Evolutionary conservation across 768 basidiomycete species (phyloP).

Genomic region (Tricholoma terreum): DNA sequence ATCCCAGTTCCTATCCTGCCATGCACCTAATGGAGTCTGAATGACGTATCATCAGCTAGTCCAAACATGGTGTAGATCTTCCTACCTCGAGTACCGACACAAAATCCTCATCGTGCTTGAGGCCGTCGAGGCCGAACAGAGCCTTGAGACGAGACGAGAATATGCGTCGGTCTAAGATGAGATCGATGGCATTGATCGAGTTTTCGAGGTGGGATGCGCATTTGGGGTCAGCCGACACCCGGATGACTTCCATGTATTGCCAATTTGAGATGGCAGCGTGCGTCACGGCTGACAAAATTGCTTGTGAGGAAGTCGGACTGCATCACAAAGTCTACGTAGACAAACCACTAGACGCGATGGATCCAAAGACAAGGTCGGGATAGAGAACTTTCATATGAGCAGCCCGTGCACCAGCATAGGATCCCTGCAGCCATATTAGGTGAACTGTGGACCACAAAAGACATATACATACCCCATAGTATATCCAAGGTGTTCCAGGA

Average conservation of each 20-base stretch:
- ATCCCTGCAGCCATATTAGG: conserved; percentile 49
- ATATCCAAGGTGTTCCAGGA: conserved; percentile 80
- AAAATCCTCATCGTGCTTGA: conserved; percentile 78
- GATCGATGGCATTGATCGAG: conserved; percentile 59
- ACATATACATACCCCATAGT: conserved; percentile 71
- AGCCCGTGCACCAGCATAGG: conserved; percentile 90
- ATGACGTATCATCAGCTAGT: not conserved
- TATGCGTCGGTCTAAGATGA: conserved; percentile 46
- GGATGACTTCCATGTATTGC: conserved; percentile 86
- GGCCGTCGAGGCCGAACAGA: conserved; percentile 68
- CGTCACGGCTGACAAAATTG: conserved; percentile 59
- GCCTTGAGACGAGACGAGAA: conserved; percentile 57
- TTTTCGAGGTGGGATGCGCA: conserved; percentile 60
- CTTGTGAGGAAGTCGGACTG: not conserved
- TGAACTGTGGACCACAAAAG: not conserved
- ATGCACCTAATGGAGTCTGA: conserved; percentile 60
- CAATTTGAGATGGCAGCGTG: conserved; percentile 80
- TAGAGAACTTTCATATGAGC: conserved; percentile 89
- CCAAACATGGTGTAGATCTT: conserved; percentile 11
- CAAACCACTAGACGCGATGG: conserved; percentile 83
- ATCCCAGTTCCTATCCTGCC: conserved; percentile 91
- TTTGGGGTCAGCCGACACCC: conserved; percentile 58
- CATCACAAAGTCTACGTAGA: conserved; percentile 1
- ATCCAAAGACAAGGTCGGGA: conserved; percentile 85
- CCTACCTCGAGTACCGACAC: conserved; percentile 60